Percentiles rank a stretch among this genome's conserved stretches.
Conservation (phyloP, 179 eudicot species). For the Gypsophila paniculata region DNA sequence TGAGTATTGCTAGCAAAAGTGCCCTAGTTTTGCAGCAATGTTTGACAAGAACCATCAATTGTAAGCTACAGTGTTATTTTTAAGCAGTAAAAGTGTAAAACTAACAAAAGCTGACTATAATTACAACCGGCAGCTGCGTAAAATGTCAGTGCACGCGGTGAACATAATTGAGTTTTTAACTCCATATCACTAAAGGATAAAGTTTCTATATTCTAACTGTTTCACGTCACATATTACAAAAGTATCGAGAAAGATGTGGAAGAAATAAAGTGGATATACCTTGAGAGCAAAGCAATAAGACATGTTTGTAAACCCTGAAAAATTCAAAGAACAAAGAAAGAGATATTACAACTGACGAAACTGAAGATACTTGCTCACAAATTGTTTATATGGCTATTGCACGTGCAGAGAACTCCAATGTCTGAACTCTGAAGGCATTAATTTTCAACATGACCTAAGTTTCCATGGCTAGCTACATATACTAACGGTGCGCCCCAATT, state of each 20-base stretch:
- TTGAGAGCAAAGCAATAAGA: constrained; percentile 62
- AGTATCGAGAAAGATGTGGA: constrained; percentile 9
- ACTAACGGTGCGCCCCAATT: no score
- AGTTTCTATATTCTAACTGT: neutral
- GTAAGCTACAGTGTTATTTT: neutral
- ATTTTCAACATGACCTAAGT: no score
- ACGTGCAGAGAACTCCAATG: no score
- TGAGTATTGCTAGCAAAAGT: neutral
- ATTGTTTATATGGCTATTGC: no score
- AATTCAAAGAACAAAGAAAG: neutral
- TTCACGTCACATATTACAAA: constrained; percentile 4
- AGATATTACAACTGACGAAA: neutral
- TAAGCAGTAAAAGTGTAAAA: neutral
- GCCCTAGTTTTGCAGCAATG: neutral
- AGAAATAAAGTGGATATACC: constrained; percentile 33
- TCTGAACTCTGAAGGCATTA: no score
- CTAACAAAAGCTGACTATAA: neutral
- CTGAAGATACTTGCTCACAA: neutral
- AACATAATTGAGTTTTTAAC: neutral
- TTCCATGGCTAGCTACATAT: no score
- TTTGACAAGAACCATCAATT: neutral
- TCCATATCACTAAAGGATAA: no score
- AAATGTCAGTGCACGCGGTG: neutral
- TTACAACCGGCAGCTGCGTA: neutral
- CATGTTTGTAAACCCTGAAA: constrained; percentile 76